Base-by-base conservation (phyloP, 192 early-diverging fungal genomes). In the Globomyces pollinis-pini region DNA sequence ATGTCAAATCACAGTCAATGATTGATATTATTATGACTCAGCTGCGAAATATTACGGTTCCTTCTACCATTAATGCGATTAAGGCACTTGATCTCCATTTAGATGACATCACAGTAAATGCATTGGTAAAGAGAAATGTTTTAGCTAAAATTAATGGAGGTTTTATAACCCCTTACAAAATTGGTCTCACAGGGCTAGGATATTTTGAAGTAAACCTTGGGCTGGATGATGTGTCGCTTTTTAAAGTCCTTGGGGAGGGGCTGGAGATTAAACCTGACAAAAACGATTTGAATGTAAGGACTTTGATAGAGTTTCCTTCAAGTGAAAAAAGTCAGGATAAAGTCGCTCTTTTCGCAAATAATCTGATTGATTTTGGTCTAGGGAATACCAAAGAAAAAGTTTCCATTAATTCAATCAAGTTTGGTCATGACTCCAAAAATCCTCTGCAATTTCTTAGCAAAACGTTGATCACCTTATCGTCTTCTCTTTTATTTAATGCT, bases 101-200 rank as follows among this genome's bases (percentile, higher is more conserved):
- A 3, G 26, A 39, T 0, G 32, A 64, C 31, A 9, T 70, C 26
- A 6, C 39, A 12, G 55, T 62, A 16, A 31, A 61, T 35, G 59
- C 68, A 1, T 18, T 57, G 11, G 32, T 44, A 57, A 56, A 53
- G 31, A 61, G 43, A 16, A 34, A 23, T 1, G 31, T 70, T 8
- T 31, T 33, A 23, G 53, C 53, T 6, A 53, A 26, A 21, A 35
- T 70, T 23, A 18, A 36, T 26, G 62, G 52, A 29, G 36, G 18
- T 2, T 64, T 70, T 45, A 53, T 23, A 21, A 59, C 32, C 49
- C 53, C 42, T 2, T 33, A 65, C 13, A 62, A 57, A 13, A 32
- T 70, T 28, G 57, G 59, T 6, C 52, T 70, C 41, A 41, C 12
- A 11, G 63, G 63, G 1, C 56, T 70, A 12, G 57, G 61, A 44